Evolutionary conservation across 768 basidiomycete genomes (phyloP).

Genomic region (Suillus sp.): DNA sequence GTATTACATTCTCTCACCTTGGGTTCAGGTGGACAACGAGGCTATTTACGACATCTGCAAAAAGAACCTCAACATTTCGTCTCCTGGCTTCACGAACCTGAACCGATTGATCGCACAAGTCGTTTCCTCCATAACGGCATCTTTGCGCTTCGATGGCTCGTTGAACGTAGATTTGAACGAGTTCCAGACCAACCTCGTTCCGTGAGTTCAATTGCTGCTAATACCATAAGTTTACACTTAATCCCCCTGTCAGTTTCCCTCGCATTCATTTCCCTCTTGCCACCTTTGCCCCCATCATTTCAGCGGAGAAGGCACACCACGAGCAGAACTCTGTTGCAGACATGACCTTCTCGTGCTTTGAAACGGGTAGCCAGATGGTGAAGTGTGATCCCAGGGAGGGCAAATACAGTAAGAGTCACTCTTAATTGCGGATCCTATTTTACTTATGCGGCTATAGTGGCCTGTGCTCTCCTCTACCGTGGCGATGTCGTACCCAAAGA

Average conservation of each 20-base stretch:
- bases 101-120: slow-evolving; percentile 98
- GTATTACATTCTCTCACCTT: slow-evolving; percentile 12
- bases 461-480: slow-evolving; percentile 70
- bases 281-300: slow-evolving; percentile 93
- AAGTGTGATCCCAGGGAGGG: slow-evolving; percentile 80
- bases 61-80: slow-evolving; percentile 82
- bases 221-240: slow-evolving; percentile 8
- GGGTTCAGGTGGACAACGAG: slow-evolving; percentile 74
- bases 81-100: slow-evolving; percentile 91
- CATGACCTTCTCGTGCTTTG: slow-evolving; percentile 93
- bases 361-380: slow-evolving; percentile 77
- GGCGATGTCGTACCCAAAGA: slow-evolving; percentile 82
- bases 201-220: slow-evolving; percentile 54
- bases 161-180: slow-evolving; percentile 84
- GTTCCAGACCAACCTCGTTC: slow-evolving; percentile 99
- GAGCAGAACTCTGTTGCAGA: slow-evolving; percentile 98
- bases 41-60: slow-evolving; percentile 81
- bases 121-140: slow-evolving; percentile 96
- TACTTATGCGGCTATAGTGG: slow-evolving; percentile 41
- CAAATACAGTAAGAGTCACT: slow-evolving; percentile 60
- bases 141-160: slow-evolving; percentile 67
- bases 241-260: slow-evolving; percentile 66
- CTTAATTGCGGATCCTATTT: background rate
- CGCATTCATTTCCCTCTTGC: slow-evolving; percentile 99
- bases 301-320: slow-evolving; percentile 91